phyloP scores from a whole-genome alignment of 202 grass and related monocot genomes.

The Elaeis oleifera region DNA sequence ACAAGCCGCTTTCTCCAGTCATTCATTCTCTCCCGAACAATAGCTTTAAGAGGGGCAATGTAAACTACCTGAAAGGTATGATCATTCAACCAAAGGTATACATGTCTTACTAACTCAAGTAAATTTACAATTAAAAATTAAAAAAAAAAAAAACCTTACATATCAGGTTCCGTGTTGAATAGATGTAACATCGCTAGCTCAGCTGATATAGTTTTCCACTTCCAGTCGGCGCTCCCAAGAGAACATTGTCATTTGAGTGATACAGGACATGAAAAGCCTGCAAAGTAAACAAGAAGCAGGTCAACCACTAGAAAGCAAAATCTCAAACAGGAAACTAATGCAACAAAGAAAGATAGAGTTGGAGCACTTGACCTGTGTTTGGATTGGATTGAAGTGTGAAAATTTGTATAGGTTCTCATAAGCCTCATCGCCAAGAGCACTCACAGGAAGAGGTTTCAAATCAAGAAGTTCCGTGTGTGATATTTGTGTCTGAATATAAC shows the following conservation, averaged over 20 bases:
- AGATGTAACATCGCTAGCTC: constrained; percentile 95
- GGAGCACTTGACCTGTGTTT: constrained; percentile 62
- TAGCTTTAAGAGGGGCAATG: constrained; percentile 92
- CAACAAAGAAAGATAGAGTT: constrained; percentile 6
- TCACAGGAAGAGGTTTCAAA: constrained; percentile 86
- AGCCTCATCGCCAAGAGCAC: constrained; percentile 58
- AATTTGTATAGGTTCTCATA: constrained; percentile 79
- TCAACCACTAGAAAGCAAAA: constrained; percentile 23
- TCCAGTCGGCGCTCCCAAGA: constrained; percentile 92
- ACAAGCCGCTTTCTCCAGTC: constrained; percentile 85
- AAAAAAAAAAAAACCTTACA: constrained; percentile 47
- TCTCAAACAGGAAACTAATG: constrained; percentile 9
- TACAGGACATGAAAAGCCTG: constrained; percentile 95
- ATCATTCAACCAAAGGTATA: constrained; percentile 22
- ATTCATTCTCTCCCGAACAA: constrained; percentile 95
- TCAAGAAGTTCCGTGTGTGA: constrained; percentile 95
- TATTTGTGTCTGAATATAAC: constrained; percentile 73
- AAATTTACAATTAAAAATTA: constrained; percentile 15
- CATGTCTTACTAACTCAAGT: constrained; percentile 4
- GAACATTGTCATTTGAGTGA: constrained; percentile 78
- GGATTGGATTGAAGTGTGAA: constrained; percentile 98
- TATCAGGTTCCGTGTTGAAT: constrained; percentile 90
- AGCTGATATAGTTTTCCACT: constrained; percentile 94
- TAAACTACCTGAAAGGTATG: constrained; percentile 64
- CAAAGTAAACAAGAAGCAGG: constrained; percentile 17